Evolutionary conservation across 2,329 filamentous ascomycete genomes (phyloP).

Genomic region (Arachnomyces sp.): DNA sequence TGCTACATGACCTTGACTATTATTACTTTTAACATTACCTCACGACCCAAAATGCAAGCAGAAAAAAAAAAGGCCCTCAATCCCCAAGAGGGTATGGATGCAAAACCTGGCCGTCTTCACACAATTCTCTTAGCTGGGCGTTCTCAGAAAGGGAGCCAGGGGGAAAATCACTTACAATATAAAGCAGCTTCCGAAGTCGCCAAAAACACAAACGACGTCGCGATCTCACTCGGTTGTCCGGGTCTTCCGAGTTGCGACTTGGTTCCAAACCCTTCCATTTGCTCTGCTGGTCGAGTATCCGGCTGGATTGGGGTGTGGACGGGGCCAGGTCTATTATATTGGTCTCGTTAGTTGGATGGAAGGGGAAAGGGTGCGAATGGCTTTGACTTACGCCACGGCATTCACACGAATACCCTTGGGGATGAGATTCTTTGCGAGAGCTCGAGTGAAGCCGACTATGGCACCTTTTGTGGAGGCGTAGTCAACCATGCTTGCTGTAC

Average conservation of each 20-base stretch:
- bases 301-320: conserved; percentile 30
- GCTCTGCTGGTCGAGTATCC: conserved; percentile 26
- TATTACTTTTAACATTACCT: too few species aligned
- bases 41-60: too few species aligned
- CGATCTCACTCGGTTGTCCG: conserved; percentile 33
- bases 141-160: not conserved
- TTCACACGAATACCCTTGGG: conserved; percentile 52
- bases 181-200: conserved; percentile 28
- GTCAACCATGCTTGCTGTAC: conserved; percentile 45
- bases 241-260: conserved; percentile 25
- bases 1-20: too few species aligned
- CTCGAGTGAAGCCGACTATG: conserved; percentile 49
- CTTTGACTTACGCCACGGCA: conserved; percentile 30
- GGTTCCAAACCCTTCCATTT: conserved; percentile 28
- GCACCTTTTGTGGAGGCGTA: conserved; percentile 54
- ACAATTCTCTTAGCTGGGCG: conserved; percentile 1
- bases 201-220: conserved; percentile 33
- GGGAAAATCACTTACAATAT: conserved; percentile 22
- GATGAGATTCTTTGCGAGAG: conserved; percentile 47
- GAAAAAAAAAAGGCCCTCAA: conserved; percentile 12
- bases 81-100: conserved; percentile 30
- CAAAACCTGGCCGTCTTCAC: conserved; percentile 27
- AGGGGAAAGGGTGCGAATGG: not conserved
- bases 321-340: conserved; percentile 27
- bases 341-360: too few species aligned